These are phyloP conservation scores for Rauvolfia tetraphylla DNA, from an alignment of 257 asterid genomes.

Conservation along the genomic window DNA sequence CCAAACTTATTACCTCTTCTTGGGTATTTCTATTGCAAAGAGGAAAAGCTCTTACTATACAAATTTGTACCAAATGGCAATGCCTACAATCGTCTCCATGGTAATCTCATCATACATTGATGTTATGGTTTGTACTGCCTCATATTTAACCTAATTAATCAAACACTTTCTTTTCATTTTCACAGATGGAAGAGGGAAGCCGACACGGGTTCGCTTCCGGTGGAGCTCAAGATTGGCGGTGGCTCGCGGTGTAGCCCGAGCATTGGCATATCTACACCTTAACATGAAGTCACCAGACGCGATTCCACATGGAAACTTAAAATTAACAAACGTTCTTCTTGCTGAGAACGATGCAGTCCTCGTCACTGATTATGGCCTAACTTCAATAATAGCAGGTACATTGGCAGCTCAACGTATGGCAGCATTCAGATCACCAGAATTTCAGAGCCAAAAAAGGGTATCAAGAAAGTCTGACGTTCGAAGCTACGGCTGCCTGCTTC, in stretches of 20 bases:
- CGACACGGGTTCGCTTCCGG: slow-evolving; percentile 46
- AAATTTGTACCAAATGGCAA: slow-evolving; percentile 55
- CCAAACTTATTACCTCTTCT: slow-evolving; percentile 61
- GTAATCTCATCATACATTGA: slow-evolving; percentile 27
- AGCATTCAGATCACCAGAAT: slow-evolving; percentile 66
- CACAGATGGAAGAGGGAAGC: slow-evolving; percentile 57
- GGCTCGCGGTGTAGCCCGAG: slow-evolving; percentile 57
- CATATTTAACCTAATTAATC: neutral
- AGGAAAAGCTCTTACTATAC: slow-evolving; percentile 57
- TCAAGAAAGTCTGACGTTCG: slow-evolving; percentile 67
- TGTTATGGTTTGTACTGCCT: neutral
- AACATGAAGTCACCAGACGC: slow-evolving; percentile 31
- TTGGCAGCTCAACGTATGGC: slow-evolving; percentile 57
- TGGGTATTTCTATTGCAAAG: slow-evolving; percentile 61
- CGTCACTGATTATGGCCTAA: slow-evolving; percentile 63
- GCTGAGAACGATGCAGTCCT: slow-evolving; percentile 39
- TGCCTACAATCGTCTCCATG: slow-evolving; percentile 52
- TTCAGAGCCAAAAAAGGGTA: slow-evolving; percentile 35
- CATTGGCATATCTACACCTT: slow-evolving; percentile 55
- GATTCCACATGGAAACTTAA: slow-evolving; percentile 73
- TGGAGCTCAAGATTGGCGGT: slow-evolving; percentile 63
- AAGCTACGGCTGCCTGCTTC: slow-evolving; percentile 71
- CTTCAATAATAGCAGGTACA: slow-evolving; percentile 46
- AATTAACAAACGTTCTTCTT: slow-evolving; percentile 62
- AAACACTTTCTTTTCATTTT: neutral